Conservation (phyloP, 2,329 filamentous ascomycete species). For the Ophiostoma ulmi region DNA sequence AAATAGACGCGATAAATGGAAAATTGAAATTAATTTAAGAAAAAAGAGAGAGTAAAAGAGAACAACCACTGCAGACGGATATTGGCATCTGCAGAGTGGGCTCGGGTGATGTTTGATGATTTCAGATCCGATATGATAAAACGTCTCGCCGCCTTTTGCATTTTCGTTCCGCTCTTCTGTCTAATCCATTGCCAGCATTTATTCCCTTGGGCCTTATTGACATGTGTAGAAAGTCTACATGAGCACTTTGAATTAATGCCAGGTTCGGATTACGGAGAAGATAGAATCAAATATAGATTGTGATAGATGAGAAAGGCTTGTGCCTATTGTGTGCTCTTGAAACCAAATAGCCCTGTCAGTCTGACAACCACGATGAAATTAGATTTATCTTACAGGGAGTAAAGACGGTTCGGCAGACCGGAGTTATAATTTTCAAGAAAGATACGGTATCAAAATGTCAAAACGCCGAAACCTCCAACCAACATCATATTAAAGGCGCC, state of each 20-base stretch:
- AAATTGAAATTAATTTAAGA: background rate
- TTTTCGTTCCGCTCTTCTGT: background rate
- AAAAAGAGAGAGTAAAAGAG: background rate
- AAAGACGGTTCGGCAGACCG: background rate
- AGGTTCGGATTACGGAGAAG: background rate
- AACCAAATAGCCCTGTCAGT: background rate
- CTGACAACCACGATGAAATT: background rate
- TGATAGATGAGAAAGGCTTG: background rate
- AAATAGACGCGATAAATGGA: background rate
- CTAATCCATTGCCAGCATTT: background rate
- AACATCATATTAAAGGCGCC: background rate
- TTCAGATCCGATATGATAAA: background rate
- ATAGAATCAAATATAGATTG: background rate
- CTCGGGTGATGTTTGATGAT: slow-evolving; percentile 8
- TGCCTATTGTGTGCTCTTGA: slow-evolving; percentile 1
- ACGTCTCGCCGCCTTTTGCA: background rate
- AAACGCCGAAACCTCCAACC: background rate
- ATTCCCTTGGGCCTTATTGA: background rate
- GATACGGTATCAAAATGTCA: background rate
- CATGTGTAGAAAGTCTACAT: slow-evolving; percentile 6
- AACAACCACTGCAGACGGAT: background rate
- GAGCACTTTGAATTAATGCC: background rate
- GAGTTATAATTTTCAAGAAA: background rate
- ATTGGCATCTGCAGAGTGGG: slow-evolving; percentile 14
- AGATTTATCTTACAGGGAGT: background rate